Evolutionary conservation across 352 stramenopile species (phyloP).

Genomic region (Phytophthora kernoviae): DNA sequence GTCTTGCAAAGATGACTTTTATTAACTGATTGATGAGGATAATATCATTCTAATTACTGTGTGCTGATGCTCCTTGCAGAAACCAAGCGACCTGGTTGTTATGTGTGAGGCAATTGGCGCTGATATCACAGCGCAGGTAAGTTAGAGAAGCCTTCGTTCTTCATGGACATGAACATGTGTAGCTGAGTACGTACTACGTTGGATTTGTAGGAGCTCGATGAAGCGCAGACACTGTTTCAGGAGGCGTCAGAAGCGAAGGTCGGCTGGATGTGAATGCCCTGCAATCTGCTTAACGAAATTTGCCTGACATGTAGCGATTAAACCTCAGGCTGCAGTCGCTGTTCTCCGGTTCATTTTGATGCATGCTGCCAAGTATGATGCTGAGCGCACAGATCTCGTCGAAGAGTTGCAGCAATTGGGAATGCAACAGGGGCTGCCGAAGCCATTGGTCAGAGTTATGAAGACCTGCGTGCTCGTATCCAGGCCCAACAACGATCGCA

Average conservation of each 20-base stretch:
- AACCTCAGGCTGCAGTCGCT: constrained; percentile 27
- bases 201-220: constrained; percentile 22
- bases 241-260: constrained; percentile 32
- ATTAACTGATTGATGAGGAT: too few relatives aligned
- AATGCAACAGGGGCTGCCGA: constrained; percentile 22
- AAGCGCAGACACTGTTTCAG: constrained; percentile 16
- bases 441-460: constrained; percentile 40
- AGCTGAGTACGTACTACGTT: constrained; percentile 4
- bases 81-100: constrained; percentile 7
- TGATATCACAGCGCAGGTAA: constrained; percentile 34
- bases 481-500: constrained; percentile 36
- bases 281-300: background rate
- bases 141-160: background rate
- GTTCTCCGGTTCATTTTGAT: constrained; percentile 56
- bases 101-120: constrained; percentile 34
- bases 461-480: constrained; percentile 25
- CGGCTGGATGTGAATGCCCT: background rate
- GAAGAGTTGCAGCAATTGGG: constrained; percentile 61
- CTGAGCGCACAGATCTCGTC: constrained; percentile 33
- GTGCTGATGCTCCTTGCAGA: constrained; percentile 7
- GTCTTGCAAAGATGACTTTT: background rate
- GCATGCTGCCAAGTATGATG: constrained; percentile 56
- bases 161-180: too few relatives aligned
- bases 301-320: background rate
- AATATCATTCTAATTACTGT: background rate